Conservation (phyloP, 495 filamentous ascomycete genomes). For the Aspergillus funiculosus region DNA sequence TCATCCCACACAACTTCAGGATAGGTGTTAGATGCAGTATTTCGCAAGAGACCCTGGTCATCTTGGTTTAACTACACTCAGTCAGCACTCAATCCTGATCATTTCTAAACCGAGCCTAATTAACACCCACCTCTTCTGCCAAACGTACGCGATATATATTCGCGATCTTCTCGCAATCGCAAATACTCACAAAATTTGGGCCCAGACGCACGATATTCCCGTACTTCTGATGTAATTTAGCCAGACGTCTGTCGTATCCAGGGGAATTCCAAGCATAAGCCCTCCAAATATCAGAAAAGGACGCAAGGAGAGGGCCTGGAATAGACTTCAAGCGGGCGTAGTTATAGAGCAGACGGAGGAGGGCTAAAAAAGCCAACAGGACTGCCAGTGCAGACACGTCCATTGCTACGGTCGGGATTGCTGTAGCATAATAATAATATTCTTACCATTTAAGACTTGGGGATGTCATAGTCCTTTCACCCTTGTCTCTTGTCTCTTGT, state of each 20-base stretch:
- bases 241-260: constrained; percentile 9
- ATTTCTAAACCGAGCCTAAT: too few relatives aligned
- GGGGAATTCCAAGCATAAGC: constrained; percentile 2
- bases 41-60: too few relatives aligned
- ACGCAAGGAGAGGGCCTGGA: constrained; percentile 15
- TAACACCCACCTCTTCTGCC: constrained; percentile 1
- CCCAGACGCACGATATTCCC: constrained; percentile 53
- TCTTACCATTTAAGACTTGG: background rate
- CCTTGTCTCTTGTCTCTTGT: too few relatives aligned
- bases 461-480: background rate
- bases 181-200: constrained; percentile 49
- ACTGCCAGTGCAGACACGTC: constrained; percentile 5
- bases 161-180: constrained; percentile 35
- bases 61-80: background rate
- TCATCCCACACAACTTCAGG: too few relatives aligned
- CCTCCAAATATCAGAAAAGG: constrained; percentile 14
- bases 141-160: background rate
- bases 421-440: background rate
- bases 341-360: constrained; percentile 14
- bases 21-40: too few relatives aligned
- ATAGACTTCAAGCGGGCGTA: constrained; percentile 16
- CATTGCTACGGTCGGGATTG: constrained; percentile 2
- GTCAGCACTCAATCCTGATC: too few relatives aligned
- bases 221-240: constrained; percentile 43
- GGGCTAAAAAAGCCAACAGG: constrained; percentile 2